Conservation (phyloP, 176 grass and related monocot species). For the Triticum dicoccoides region DNA sequence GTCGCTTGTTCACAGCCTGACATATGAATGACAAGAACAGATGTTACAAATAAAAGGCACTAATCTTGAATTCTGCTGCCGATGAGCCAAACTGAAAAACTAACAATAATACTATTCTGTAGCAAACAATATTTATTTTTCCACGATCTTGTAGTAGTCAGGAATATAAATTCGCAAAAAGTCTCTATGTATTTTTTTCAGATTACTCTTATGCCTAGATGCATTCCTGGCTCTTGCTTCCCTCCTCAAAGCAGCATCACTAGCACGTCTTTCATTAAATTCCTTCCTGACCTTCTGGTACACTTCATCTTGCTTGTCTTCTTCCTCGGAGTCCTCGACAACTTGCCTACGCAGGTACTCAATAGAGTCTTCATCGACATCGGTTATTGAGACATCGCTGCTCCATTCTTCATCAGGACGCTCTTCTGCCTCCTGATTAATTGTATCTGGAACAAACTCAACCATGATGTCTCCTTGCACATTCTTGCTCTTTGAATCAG, state of each 20-base stretch:
- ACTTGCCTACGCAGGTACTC: neutral
- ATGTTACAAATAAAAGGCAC: neutral
- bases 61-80: neutral
- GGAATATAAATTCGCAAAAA: neutral
- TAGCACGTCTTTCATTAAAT: neutral
- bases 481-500: neutral
- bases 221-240: neutral
- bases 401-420: neutral
- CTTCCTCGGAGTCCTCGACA: neutral
- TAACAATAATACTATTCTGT: neutral
- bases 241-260: neutral
- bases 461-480: neutral
- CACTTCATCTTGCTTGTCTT: neutral
- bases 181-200: neutral
- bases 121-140: neutral
- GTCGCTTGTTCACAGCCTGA: no score
- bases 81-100: neutral
- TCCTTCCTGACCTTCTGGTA: neutral
- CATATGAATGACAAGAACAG: no score
- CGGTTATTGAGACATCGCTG: neutral
- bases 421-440: neutral
- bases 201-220: neutral
- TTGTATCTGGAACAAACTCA: neutral
- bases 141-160: neutral
- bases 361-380: neutral